Conservation (phyloP, 495 filamentous ascomycete species). For the Platismatia glauca region DNA sequence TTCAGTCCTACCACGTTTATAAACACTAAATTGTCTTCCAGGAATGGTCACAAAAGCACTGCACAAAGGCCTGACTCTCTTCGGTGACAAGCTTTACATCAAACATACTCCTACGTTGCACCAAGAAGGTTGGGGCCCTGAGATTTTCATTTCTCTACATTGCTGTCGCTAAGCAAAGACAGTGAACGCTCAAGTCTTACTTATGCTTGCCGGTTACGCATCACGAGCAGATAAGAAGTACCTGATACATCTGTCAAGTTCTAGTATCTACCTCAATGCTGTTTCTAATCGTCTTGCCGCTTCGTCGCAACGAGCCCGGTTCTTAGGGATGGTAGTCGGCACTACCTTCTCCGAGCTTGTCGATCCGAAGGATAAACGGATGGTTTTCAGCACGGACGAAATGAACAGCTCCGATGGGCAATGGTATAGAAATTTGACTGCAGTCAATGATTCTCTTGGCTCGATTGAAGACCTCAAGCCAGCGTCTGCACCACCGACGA, state of each 20-base stretch:
- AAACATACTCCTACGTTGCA: constrained; percentile 70
- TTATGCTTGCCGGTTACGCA: constrained; percentile 69
- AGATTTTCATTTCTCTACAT: background rate
- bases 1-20: background rate
- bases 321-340: constrained; percentile 84
- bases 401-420: constrained; percentile 59
- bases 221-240: constrained; percentile 51
- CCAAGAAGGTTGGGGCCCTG: constrained; percentile 65
- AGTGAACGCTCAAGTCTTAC: constrained; percentile 72
- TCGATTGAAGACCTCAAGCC: constrained; percentile 41
- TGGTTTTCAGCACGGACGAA: constrained; percentile 82
- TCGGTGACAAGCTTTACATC: constrained; percentile 80
- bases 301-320: constrained; percentile 63
- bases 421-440: constrained; percentile 65
- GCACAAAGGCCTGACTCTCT: constrained; percentile 62
- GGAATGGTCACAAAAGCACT: constrained; percentile 39
- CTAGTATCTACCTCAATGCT: constrained; percentile 60
- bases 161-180: constrained; percentile 25
- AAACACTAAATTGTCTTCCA: background rate
- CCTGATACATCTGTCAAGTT: constrained; percentile 56
- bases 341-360: constrained; percentile 72
- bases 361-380: constrained; percentile 60
- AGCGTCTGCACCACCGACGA: background rate
- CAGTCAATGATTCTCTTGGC: constrained; percentile 56
- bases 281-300: constrained; percentile 82